Percentiles rank a stretch among this genome's conserved stretches.
These are phyloP conservation scores for Populus hybrid DNA, from an alignment of 441 rosid species.

Conservation along the genomic window DNA sequence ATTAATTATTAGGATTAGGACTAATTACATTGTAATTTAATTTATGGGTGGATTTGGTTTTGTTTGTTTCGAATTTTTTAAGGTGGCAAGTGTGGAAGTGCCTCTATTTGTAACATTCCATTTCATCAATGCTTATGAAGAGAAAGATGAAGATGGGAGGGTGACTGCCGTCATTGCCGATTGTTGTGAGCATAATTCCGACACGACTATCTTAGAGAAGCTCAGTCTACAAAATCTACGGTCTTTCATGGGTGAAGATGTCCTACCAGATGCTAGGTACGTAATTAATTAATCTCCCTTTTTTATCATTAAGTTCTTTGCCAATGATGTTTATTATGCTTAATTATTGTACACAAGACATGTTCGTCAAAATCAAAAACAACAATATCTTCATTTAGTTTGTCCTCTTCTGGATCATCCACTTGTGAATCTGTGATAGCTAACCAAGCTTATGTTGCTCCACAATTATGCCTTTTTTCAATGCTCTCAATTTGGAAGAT, in stretches of 20 bases:
- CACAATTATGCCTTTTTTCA: neutral
- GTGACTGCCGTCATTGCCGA: conserved; percentile 66
- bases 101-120: conserved; percentile 86
- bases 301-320: neutral
- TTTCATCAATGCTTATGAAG: conserved; percentile 94
- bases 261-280: conserved; percentile 85
- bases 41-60: neutral
- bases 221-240: conserved; percentile 76
- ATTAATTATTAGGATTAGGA: neutral
- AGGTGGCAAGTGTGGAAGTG: conserved; percentile 95
- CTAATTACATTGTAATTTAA: neutral
- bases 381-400: neutral
- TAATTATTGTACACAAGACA: neutral
- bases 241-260: conserved; percentile 53
- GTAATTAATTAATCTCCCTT: neutral
- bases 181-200: conserved; percentile 90
- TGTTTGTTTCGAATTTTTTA: neutral
- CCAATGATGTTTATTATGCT: neutral
- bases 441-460: neutral
- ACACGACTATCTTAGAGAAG: conserved; percentile 69
- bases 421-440: neutral
- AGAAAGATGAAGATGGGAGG: conserved; percentile 74
- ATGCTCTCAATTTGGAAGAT: neutral
- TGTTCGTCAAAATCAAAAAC: neutral
- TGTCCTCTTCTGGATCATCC: neutral